Conservation (phyloP, 2,329 filamentous ascomycete species). For the Neoascochyta sp. region DNA sequence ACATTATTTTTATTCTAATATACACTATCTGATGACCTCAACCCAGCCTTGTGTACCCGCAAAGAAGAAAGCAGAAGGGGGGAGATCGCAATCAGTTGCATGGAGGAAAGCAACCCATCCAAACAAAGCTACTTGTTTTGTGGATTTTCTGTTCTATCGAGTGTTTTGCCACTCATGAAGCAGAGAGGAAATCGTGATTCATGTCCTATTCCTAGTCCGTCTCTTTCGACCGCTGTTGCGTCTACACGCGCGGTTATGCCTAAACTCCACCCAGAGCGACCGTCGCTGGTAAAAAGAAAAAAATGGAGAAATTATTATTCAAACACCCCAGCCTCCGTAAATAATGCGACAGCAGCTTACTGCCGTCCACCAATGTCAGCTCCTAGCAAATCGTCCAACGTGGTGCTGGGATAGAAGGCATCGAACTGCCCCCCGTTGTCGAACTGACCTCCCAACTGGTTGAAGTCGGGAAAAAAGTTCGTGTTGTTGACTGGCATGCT, state of each 20-base stretch:
- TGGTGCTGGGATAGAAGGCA: slow-evolving; percentile 26
- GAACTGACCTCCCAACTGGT: slow-evolving; percentile 40
- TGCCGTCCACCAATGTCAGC: slow-evolving; percentile 18
- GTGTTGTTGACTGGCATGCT: slow-evolving; percentile 24
- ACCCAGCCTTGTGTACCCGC: slow-evolving; percentile 23
- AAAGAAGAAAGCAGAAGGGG: slow-evolving; percentile 24
- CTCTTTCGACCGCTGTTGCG: slow-evolving; percentile 13
- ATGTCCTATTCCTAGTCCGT: slow-evolving; percentile 11
- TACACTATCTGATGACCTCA: slow-evolving; percentile 37
- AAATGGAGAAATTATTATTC: slow-evolving; percentile 16
- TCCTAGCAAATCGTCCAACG: slow-evolving; percentile 32
- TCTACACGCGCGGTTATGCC: slow-evolving; percentile 13
- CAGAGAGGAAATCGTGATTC: slow-evolving; percentile 17
- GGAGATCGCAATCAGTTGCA: slow-evolving; percentile 32
- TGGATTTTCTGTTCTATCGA: slow-evolving; percentile 32
- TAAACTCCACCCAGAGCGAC: slow-evolving; percentile 11
- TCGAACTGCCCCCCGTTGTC: slow-evolving; percentile 21
- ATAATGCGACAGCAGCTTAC: slow-evolving; percentile 14
- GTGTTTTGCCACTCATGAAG: slow-evolving; percentile 15
- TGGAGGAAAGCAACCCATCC: slow-evolving; percentile 18
- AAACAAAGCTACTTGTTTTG: slow-evolving; percentile 34
- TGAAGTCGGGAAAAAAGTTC: slow-evolving; percentile 40
- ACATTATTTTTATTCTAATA: slow-evolving; percentile 19
- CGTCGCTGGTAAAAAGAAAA: slow-evolving; percentile 9
- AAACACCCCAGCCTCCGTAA: slow-evolving; percentile 20